Evolutionary conservation across 176 grass and related monocot species (phyloP).

Genomic region (Hordeum vulgare): DNA sequence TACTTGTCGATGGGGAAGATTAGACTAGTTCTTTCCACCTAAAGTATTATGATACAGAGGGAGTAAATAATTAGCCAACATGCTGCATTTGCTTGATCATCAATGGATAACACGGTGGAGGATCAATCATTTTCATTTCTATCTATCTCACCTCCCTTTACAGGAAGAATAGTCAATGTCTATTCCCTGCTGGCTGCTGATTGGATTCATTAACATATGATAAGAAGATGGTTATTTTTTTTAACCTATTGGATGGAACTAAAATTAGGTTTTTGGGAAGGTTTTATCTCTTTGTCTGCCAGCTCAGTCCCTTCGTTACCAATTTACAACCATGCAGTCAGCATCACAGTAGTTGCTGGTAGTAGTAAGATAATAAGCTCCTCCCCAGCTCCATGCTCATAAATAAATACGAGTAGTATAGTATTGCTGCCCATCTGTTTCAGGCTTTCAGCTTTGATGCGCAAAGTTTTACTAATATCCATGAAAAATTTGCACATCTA

Average conservation of each 20-base stretch:
- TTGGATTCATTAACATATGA: not conserved
- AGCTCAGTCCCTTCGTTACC: not conserved
- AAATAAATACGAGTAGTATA: too few species aligned
- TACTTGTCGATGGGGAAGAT: too few species aligned
- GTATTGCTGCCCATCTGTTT: constrained; percentile 1
- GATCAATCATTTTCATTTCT: constrained; percentile 13
- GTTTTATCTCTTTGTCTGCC: constrained; percentile 5
- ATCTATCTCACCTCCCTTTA: not conserved
- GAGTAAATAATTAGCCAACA: not conserved
- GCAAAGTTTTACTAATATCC: not conserved
- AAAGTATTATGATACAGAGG: too few species aligned
- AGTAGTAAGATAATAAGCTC: not conserved
- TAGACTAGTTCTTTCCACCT: too few species aligned
- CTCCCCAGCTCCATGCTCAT: not conserved
- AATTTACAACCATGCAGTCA: not conserved
- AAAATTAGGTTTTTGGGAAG: not conserved
- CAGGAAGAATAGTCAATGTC: not conserved
- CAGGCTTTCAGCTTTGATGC: constrained; percentile 18
- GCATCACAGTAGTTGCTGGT: not conserved
- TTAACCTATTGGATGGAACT: not conserved
- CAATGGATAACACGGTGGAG: not conserved
- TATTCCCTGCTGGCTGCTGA: not conserved
- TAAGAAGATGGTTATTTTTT: not conserved
- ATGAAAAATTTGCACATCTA: constrained; percentile 20
- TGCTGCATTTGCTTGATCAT: not conserved